Conservation (phyloP, 768 basidiomycete genomes). For the Lentinula sp. region DNA sequence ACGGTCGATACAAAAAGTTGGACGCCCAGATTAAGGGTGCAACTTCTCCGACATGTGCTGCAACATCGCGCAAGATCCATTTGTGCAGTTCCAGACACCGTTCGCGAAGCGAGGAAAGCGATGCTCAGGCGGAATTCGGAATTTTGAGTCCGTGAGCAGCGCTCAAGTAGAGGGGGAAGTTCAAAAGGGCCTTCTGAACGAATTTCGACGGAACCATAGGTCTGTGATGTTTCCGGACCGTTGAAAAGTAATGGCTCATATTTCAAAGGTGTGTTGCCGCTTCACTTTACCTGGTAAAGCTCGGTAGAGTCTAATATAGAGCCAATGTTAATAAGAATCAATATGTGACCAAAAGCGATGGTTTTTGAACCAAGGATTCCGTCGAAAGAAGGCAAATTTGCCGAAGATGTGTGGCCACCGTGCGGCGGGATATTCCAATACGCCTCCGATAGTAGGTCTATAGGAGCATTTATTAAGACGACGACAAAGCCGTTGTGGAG, state of each 20-base stretch:
- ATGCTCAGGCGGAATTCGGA: conserved; percentile 20
- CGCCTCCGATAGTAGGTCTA: conserved; percentile 25
- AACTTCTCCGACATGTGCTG: conserved; percentile 25
- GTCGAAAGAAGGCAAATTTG: conserved; percentile 14
- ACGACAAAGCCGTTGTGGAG: background rate
- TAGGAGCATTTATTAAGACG: background rate
- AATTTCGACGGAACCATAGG: background rate
- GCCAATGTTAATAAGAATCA: background rate
- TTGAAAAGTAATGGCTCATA: background rate
- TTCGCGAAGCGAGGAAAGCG: conserved; percentile 32
- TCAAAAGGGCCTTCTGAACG: background rate
- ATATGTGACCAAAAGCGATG: background rate
- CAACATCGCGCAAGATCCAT: conserved; percentile 14
- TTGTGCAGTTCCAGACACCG: conserved; percentile 44
- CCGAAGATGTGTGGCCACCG: conserved; percentile 21
- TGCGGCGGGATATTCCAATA: conserved; percentile 21
- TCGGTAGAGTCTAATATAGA: background rate
- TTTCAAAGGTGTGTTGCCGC: background rate
- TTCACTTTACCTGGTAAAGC: background rate
- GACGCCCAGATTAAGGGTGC: conserved; percentile 22
- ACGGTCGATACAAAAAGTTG: conserved; percentile 24
- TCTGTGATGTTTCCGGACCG: background rate
- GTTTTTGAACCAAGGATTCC: conserved; percentile 25
- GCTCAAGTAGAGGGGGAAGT: conserved; percentile 11
- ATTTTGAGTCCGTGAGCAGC: conserved; percentile 16